These are phyloP conservation scores for Porosira glacialis DNA, from an alignment of 352 stramenopile genomes.

Conservation along the genomic window DNA sequence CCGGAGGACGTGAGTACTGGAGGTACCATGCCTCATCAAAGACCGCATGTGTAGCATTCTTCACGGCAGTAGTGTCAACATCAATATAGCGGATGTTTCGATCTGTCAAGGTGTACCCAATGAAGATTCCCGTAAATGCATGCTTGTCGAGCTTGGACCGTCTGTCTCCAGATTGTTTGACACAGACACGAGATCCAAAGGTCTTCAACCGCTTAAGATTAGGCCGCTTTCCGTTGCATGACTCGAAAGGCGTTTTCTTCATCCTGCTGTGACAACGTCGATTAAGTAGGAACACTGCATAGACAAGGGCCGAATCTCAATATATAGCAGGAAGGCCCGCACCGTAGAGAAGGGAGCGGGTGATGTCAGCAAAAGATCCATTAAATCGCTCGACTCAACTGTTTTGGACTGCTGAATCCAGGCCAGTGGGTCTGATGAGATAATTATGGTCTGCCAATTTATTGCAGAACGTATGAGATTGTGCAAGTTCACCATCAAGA, in stretches of 20 bases:
- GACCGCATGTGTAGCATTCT: constrained; percentile 18
- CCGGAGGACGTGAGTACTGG: constrained; percentile 7
- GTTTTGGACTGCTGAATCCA: constrained; percentile 25
- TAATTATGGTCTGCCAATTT: constrained; percentile 20
- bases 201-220: constrained; percentile 21
- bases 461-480: neutral
- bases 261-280: constrained; percentile 1
- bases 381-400: constrained; percentile 16
- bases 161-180: constrained; percentile 15
- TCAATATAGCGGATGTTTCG: constrained; percentile 29
- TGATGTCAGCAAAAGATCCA: constrained; percentile 14
- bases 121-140: constrained; percentile 48
- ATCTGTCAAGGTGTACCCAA: constrained; percentile 39
- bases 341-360: constrained; percentile 23
- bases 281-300: constrained; percentile 29
- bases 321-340: constrained; percentile 15
- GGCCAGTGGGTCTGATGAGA: constrained; percentile 27
- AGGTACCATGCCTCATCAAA: constrained; percentile 47
- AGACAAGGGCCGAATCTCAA: constrained; percentile 13
- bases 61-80: constrained; percentile 5
- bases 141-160: constrained; percentile 23
- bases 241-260: constrained; percentile 34
- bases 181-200: constrained; percentile 35
- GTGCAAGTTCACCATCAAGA: constrained; percentile 31
- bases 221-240: constrained; percentile 10